Evolutionary conservation across 768 basidiomycete genomes (phyloP), one percentile per base, ranked within the genome.

Genomic region (Mycena floridula): DNA sequence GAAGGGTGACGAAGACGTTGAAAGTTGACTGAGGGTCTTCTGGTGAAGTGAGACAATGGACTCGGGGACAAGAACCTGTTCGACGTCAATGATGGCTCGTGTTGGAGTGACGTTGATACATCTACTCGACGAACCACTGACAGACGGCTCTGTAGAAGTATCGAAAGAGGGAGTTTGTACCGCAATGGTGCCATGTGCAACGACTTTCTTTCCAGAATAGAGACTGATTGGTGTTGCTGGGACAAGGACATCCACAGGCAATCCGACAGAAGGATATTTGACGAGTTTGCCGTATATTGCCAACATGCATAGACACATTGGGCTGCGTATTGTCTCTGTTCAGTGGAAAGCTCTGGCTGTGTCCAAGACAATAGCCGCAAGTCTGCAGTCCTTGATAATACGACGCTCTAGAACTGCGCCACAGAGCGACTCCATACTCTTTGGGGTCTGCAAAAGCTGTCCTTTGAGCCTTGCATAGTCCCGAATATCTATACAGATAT

Each of bases 21-120:
- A 35, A 12, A 53, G 25, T 49, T 48, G 49, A 15, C 47, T 9
- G 5, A 53, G 40, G 15, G 49, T 50, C 32, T 50, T 46, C n/a
- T 23, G 11, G 21, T 53, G 52, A 15, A 47, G 46, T 8, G 36
- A 44, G 9, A 50, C 23, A 4, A 46, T 28, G 20, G 35, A 37
- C 2, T 45, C 49, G 1, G 52, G 49, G 15, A 53, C 26, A 13
- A 53, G 26, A 18, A 50, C 11, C 7, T 40, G 27, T n/a, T 37
- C 45, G 3, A 53, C 35, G 44, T 40, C 38, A 28, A 53, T 50
- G 16, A 50, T 46, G 1, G 49, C 37, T 28, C 47, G 47, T 7
- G 52, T 45, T 25, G 35, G 11, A 2, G 52, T 46, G 3, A 53
- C 37, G 20, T 44, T 44, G 30, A 44, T 7, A 3, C 15, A 3